These are phyloP conservation scores for Yamadazyma conglobata DNA, from an alignment of 1,139 yeast species.

Conservation along the genomic window DNA sequence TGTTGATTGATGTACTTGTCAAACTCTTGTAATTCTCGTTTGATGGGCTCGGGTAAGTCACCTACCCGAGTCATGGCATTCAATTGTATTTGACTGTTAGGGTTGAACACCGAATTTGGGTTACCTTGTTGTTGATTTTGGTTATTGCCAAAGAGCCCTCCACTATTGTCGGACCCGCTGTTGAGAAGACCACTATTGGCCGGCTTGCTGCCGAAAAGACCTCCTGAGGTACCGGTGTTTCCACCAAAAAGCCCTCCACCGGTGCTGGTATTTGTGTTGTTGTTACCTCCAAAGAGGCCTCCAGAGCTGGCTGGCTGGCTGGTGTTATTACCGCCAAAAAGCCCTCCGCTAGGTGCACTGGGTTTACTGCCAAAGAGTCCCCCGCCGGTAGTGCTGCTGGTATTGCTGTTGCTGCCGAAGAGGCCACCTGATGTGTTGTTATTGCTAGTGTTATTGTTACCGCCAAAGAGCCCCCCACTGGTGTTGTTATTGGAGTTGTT, in stretches of 20 bases:
- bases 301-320: slow-evolving; percentile 20
- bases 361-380: slow-evolving; percentile 10
- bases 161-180: slow-evolving; percentile 7
- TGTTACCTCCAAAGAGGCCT: slow-evolving; percentile 36
- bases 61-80: slow-evolving; percentile 86
- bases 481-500: slow-evolving; percentile 6
- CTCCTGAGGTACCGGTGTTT: slow-evolving; percentile 12
- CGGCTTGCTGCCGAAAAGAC: slow-evolving; percentile 12
- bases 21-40: slow-evolving; percentile 69
- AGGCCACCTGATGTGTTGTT: slow-evolving; percentile 21
- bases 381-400: slow-evolving; percentile 14
- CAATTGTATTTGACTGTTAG: slow-evolving; percentile 35
- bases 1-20: slow-evolving; percentile 84
- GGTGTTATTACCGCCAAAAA: slow-evolving; percentile 8
- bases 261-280: slow-evolving; percentile 8
- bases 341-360: slow-evolving; percentile 6
- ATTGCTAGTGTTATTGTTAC: slow-evolving; percentile 11
- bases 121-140: slow-evolving; percentile 3
- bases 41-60: slow-evolving; percentile 76
- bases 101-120: slow-evolving; percentile 25
- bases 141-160: slow-evolving; percentile 7
- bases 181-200: slow-evolving; percentile 10
- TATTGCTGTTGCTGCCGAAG: slow-evolving; percentile 22
- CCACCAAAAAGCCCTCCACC: slow-evolving; percentile 7
- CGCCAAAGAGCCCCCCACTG: slow-evolving; percentile 29